Conservation (phyloP, 257 asterid species). For the Ajuga chamaepitys region DNA sequence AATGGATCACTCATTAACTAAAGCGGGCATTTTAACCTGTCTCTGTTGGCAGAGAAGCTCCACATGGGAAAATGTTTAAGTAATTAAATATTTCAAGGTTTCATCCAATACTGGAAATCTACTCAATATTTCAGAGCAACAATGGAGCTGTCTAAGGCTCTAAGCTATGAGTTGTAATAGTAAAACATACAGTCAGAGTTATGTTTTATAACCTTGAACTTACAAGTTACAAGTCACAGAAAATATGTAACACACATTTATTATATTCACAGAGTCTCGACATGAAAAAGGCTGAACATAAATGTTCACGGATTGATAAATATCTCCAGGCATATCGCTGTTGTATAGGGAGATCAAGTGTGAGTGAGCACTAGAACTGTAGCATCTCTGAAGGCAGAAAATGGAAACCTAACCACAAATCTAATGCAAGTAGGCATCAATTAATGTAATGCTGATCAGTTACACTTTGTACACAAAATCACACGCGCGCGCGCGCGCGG, state of each 20-base stretch:
- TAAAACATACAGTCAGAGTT: not conserved
- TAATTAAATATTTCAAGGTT: not conserved
- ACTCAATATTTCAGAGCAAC: constrained; percentile 1
- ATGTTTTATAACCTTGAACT: not conserved
- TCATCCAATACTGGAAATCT: not conserved
- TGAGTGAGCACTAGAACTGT: not conserved
- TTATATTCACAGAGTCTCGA: not conserved
- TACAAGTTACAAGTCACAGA: not conserved
- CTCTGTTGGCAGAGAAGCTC: not conserved
- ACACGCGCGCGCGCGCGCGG: not conserved
- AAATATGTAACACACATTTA: not conserved
- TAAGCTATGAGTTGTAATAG: not conserved
- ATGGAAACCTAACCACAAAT: constrained; percentile 41
- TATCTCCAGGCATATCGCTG: not conserved
- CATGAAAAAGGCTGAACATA: not conserved
- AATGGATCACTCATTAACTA: not conserved
- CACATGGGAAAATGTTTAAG: not conserved
- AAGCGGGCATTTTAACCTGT: constrained; percentile 2
- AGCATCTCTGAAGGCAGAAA: not conserved
- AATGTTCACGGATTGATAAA: not conserved
- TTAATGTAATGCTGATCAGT: constrained; percentile 28
- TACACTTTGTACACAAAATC: constrained; percentile 10
- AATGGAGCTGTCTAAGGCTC: not conserved
- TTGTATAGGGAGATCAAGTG: not conserved
- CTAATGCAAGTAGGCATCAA: constrained; percentile 55